These are phyloP conservation scores for Penicillium hordei DNA, from an alignment of 2,329 filamentous ascomycete genomes.

Conservation along the genomic window DNA sequence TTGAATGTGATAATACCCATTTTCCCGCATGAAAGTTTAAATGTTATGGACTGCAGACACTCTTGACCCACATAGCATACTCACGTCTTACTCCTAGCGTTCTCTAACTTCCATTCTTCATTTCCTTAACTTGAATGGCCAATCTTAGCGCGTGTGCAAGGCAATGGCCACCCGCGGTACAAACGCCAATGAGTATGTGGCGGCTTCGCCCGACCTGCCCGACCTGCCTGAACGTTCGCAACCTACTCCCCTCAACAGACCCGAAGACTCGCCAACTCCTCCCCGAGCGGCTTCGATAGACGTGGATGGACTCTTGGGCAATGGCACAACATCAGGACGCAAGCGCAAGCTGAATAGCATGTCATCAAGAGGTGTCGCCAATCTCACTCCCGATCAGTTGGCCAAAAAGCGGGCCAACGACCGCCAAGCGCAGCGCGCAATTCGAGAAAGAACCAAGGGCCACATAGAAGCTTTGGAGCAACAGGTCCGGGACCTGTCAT, in stretches of 20 bases:
- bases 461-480: conserved; percentile 74
- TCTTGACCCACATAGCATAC: conserved; percentile 1
- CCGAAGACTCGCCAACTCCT: conserved; percentile 30
- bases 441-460: conserved; percentile 76
- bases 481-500: conserved; percentile 72
- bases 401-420: conserved; percentile 90
- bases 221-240: conserved; percentile 7
- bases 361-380: conserved; percentile 73
- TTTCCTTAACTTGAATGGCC: conserved; percentile 29
- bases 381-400: conserved; percentile 82
- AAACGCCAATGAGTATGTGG: conserved; percentile 19
- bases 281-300: conserved; percentile 28
- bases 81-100: neutral
- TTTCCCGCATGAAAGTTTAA: conserved; percentile 2
- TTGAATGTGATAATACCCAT: neutral
- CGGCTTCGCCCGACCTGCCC: conserved; percentile 20
- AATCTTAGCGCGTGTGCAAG: conserved; percentile 28
- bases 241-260: conserved; percentile 17
- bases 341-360: conserved; percentile 46
- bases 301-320: conserved; percentile 21
- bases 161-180: conserved; percentile 37
- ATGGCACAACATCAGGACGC: conserved; percentile 32
- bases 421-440: conserved; percentile 80
- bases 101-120: neutral
- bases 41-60: neutral